Conservation (phyloP, 176 grass and related monocot genomes). For the Ensete ventricosum region DNA sequence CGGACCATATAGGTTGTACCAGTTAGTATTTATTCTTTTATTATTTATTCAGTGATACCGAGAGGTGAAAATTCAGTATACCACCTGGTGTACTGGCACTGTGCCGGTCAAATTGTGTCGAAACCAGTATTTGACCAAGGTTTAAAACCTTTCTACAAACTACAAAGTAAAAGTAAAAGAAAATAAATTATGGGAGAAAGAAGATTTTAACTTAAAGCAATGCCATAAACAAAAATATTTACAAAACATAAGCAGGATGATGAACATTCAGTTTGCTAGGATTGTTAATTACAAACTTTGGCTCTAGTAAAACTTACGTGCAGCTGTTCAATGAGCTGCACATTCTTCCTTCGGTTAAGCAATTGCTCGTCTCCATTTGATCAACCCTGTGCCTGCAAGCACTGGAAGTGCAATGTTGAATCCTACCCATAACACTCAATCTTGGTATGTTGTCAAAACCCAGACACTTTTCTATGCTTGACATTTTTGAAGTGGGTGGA, state of each 20-base stretch:
- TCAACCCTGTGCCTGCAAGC: constrained; percentile 27
- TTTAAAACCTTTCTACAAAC: no score
- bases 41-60: no score
- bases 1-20: no score
- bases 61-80: neutral
- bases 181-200: neutral
- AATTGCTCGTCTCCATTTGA: constrained; percentile 28
- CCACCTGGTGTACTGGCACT: neutral
- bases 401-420: constrained; percentile 36
- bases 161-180: no score
- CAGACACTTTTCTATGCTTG: constrained; percentile 75
- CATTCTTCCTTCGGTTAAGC: constrained; percentile 27
- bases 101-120: no score
- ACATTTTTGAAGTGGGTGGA: constrained; percentile 40
- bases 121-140: no score
- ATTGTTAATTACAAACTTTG: neutral
- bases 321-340: constrained; percentile 16
- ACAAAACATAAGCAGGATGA: neutral
- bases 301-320: constrained; percentile 29
- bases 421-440: constrained; percentile 57
- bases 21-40: no score
- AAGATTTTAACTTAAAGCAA: neutral
- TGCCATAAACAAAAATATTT: neutral
- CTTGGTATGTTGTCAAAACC: constrained; percentile 66
- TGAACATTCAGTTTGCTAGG: neutral